Evolutionary conservation across 1,139 yeast genomes (phyloP).

Genomic region (Pichiaceae sp.): DNA sequence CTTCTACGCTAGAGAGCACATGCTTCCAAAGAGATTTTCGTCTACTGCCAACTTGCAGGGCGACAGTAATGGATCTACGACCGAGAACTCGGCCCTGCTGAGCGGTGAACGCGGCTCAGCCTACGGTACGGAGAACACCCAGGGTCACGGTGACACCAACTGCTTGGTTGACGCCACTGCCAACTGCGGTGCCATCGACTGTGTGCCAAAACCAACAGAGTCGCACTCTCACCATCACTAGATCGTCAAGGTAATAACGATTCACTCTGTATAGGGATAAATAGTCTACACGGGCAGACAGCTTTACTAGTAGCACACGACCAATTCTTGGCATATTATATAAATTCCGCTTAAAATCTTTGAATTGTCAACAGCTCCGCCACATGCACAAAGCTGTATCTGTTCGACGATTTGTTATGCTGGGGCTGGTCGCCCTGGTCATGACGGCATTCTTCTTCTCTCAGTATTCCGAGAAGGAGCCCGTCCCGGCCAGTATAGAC

Average conservation of each 20-base stretch:
- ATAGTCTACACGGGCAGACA: no score
- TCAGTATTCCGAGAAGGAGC: background rate
- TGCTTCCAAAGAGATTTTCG: conserved; percentile 20
- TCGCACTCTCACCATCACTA: background rate
- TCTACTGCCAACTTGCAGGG: conserved; percentile 14
- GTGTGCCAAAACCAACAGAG: conserved; percentile 12
- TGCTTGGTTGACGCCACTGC: conserved; percentile 39
- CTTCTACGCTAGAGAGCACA: conserved; percentile 20
- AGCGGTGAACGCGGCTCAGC: conserved; percentile 3
- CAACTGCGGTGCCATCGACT: conserved; percentile 35
- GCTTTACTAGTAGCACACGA: no score
- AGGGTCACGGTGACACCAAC: conserved; percentile 17
- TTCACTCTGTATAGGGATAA: no score
- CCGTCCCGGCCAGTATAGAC: background rate
- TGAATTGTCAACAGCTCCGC: background rate
- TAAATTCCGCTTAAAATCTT: background rate
- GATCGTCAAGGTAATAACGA: no score
- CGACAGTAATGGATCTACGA: background rate
- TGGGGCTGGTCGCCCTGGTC: background rate
- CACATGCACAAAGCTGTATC: background rate
- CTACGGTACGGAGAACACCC: conserved; percentile 19
- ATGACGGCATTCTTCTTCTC: background rate
- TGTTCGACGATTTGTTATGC: background rate
- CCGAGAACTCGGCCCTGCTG: background rate
- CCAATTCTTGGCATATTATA: background rate